Conservation (phyloP, 768 basidiomycete species). For the Glaciozyma martinii region DNA sequence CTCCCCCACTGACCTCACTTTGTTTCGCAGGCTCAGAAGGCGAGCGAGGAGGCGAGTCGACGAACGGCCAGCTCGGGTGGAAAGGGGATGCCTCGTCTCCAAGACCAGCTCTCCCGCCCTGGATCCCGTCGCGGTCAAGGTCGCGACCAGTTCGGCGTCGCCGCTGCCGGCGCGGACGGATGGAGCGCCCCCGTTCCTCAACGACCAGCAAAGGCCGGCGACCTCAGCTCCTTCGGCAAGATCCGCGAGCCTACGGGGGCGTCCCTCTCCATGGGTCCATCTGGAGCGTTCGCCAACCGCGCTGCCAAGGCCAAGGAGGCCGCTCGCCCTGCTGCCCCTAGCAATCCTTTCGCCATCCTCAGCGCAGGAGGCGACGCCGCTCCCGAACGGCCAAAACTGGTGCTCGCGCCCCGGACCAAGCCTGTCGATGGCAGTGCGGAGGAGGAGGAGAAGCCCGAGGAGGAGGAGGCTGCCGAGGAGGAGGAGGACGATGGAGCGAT, state of each 20-base stretch:
- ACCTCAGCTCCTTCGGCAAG: slow-evolving; percentile 80
- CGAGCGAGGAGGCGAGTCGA: slow-evolving; percentile 53
- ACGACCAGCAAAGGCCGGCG: slow-evolving; percentile 67
- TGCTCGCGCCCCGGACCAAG: slow-evolving; percentile 69
- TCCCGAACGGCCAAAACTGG: slow-evolving; percentile 53
- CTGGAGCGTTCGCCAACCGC: slow-evolving; percentile 69
- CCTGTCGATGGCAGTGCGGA: slow-evolving; percentile 45
- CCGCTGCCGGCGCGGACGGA: slow-evolving; percentile 65
- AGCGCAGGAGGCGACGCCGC: slow-evolving; percentile 43
- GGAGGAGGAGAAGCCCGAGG: slow-evolving; percentile 45
- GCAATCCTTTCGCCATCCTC: slow-evolving; percentile 47
- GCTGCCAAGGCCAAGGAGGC: slow-evolving; percentile 58
- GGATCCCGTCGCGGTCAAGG: slow-evolving; percentile 81
- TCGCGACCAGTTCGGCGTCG: slow-evolving; percentile 46
- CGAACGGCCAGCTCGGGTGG: slow-evolving; percentile 50
- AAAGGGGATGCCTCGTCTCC: slow-evolving; percentile 30
- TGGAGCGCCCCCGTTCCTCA: slow-evolving; percentile 58
- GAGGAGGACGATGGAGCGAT: slow-evolving; percentile 42
- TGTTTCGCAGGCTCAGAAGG: slow-evolving; percentile 60
- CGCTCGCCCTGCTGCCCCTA: slow-evolving; percentile 47
- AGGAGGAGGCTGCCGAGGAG: slow-evolving; percentile 41
- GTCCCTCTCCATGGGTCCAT: slow-evolving; percentile 74
- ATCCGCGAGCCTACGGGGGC: slow-evolving; percentile 55
- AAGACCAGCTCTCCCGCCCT: slow-evolving; percentile 59
- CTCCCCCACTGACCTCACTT: slow-evolving; percentile 2